Evolutionary conservation across 2,329 filamentous ascomycete genomes (phyloP), one percentile per base, ranked within the genome.

Genomic region (Didymella sp.): DNA sequence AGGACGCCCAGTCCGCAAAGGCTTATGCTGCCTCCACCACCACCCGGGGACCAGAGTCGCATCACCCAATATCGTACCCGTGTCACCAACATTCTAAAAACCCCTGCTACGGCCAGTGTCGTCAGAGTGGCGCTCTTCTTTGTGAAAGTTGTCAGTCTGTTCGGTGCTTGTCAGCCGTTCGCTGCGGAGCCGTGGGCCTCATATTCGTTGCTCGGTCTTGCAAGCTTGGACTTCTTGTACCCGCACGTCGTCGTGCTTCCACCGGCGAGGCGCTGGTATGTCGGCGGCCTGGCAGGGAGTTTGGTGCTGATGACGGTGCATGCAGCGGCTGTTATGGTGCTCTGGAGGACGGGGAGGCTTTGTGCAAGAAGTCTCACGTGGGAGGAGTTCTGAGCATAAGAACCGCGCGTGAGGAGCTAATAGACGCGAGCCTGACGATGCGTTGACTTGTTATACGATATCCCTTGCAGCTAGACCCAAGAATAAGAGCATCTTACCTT

Each of bases 121-220:
- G 61, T 84, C 19, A 87, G 88, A 44, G 75, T 91, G 2, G 66
- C 75, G 1, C 65, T 93, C 1, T 93, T 96, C 66, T 72, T 89
- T 6, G 63, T 83, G 46, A 96, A 96, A 74, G 77, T 92, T 8
- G 77, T 83, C 12, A 85, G 86, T 0, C 76, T 95, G 9, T 81
- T 84, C 2, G 81, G 83, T 43, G 84, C 88, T 0, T 96, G 92
- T 73, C 86, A 86, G 72, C 92, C 92, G 0, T 87, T 87, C 55
- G 86, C 87, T 40, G 81, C 85, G n/a, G 87, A 84, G 41, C 79
- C 85, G 6, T 84, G 84, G 73, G 76, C 92, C 4, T 81, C 86
- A 4, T 87, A 89, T 63, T 86, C 89, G 3, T 78, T 96, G 2
- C 77, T 96, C 4, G 76, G 84, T 3, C 73, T 94, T 7, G 91